Percentiles rank a stretch among this genome's conserved stretches.
Conservation (phyloP, 2,329 filamentous ascomycete genomes). For the Fusarium sp. region DNA sequence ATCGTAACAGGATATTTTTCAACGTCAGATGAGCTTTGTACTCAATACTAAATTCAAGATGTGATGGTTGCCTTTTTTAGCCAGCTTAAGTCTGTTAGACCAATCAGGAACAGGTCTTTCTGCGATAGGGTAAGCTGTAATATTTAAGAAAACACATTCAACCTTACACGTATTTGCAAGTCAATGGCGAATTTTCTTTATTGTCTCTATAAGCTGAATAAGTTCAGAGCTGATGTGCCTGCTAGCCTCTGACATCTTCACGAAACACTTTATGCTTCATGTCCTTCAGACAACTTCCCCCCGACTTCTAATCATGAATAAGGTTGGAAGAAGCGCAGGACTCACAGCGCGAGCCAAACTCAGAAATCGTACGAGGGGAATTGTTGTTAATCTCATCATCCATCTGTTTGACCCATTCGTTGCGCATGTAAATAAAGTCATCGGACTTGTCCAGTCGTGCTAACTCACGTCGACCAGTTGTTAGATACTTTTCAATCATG, state of each 20-base stretch:
- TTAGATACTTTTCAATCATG: constrained; percentile 9
- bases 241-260: neutral
- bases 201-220: neutral
- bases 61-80: constrained; percentile 36
- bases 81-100: neutral
- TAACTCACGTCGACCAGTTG: constrained; percentile 20
- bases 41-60: neutral
- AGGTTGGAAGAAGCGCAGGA: neutral
- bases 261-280: neutral
- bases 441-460: constrained; percentile 23
- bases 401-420: constrained; percentile 5
- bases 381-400: neutral
- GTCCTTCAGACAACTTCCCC: too few relatives aligned
- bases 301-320: constrained; percentile 14
- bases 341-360: neutral
- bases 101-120: constrained; percentile 26
- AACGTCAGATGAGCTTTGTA: too few relatives aligned
- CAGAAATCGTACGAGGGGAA: neutral
- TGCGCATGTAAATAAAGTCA: constrained; percentile 23
- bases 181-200: neutral
- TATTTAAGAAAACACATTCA: neutral
- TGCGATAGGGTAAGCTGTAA: neutral
- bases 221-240: too few relatives aligned
- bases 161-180: too few relatives aligned
- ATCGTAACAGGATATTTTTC: too few relatives aligned